Percentiles rank a stretch among this genome's conserved stretches.
phyloP scores from a whole-genome alignment of 805 yeast species.

The Myxozyma sirexii region DNA sequence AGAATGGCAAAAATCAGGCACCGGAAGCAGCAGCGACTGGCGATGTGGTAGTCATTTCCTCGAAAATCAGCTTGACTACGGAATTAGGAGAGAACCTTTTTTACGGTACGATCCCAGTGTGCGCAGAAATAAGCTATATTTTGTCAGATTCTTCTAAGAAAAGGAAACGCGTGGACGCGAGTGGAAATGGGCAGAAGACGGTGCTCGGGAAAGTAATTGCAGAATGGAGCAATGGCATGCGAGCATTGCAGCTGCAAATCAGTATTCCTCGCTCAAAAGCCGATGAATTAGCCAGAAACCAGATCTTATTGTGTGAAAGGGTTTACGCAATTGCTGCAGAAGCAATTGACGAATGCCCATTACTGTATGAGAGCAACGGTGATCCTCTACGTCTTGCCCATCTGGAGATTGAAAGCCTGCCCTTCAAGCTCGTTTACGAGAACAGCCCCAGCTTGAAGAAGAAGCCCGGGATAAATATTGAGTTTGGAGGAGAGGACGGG shows the following conservation, averaged over 20 bases:
- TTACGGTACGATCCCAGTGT: slow-evolving; percentile 38
- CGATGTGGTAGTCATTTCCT: slow-evolving; percentile 32
- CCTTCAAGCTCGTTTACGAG: neutral
- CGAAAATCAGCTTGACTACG: slow-evolving; percentile 45
- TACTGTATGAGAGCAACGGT: neutral
- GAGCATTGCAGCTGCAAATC: slow-evolving; percentile 24
- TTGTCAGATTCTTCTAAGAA: neutral
- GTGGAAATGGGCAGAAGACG: no score
- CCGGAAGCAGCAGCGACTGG: neutral
- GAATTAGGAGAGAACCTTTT: slow-evolving; percentile 49
- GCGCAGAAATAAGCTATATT: neutral
- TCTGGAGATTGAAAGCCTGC: slow-evolving; percentile 6
- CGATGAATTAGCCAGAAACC: neutral
- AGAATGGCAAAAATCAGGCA: neutral
- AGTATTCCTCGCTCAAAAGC: neutral
- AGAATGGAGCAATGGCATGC: slow-evolving; percentile 21
- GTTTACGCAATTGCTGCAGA: neutral
- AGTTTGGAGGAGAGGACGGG: neutral
- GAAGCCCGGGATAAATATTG: neutral
- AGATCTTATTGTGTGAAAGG: neutral
- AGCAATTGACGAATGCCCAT: slow-evolving; percentile 2
- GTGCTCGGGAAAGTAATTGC: neutral
- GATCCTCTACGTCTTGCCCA: neutral
- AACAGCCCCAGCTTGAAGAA: neutral
- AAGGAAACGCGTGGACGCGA: neutral